Base-by-base conservation (phyloP, 169 alveolate genomes). In the Plasmodium blacklocki region DNA sequence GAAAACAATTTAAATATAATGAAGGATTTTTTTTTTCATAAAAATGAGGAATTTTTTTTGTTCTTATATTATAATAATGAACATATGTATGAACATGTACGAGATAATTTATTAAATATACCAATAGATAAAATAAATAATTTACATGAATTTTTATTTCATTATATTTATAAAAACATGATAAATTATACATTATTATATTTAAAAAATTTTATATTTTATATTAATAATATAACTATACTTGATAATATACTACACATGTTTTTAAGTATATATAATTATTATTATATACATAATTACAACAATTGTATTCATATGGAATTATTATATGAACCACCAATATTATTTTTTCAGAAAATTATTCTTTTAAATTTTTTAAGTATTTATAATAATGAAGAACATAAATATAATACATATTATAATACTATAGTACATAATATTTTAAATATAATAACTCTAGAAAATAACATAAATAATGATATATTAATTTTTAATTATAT, bases 261-360 rank as follows among this genome's bases (percentile, higher is more conserved):
- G 8, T 85, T 85, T 85, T 47, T 85, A 54, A 21, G n/a, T 32
- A 70, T 85, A 71, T 50, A 85, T 71, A 71, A 70, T 85, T 85
- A 85, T 47, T 71, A 80, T 49, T 29, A 45, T 66, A 5, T 39
- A 39, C 9, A 39, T 39, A 39, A 39, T 39, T 5, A 39, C 47
- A 39, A 39, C 9, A 39, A 39, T 39, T 5, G 11, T 39, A 67
- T 60, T 45, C 85, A n/a, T 19, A 9, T 45, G 29, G 66, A 14
- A 70, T 12, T 23, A 56, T 23, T 47, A 12, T 19, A 11, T 47
- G 8, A 18, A 70, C 71, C 21, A 39, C 18, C 15, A 56, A 50
- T 58, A 85, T 49, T 85, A 47, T 39, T 85, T 70, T 85, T 85
- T 64, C 75, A 71, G n/a, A 70, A 47, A 71, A 71, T 85, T 21